Base-by-base conservation (phyloP, 192 early-diverging fungal genomes). In the Chytriomyces sp. region DNA sequence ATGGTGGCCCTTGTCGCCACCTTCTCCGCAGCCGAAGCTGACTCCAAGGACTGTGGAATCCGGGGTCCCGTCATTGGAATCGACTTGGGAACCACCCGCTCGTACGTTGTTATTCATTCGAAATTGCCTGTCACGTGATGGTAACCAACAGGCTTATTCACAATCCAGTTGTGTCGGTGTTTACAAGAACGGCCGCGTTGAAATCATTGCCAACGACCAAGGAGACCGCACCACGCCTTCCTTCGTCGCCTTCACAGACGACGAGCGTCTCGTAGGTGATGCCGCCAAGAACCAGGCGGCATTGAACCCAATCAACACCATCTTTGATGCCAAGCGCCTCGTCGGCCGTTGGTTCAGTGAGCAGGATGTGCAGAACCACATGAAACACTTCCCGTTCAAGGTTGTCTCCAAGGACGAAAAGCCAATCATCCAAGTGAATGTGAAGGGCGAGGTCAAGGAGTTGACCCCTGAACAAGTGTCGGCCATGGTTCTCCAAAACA, bases 171-270 rank as follows among this genome's bases (percentile, higher is more conserved):
- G 96, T 86, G 95, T 97, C 26, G 96, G 92, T 80, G 93, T 98
- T 62, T 94, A 89, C 88, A 91, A 94, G 89, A 92, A 97, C 85
- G 95, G 93, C 68, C 90, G 91, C 71, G 96, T 99, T 68, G 97
- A 99, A 85, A 97, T 99, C 84, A 95, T 98, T 79, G 94, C 96
- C 75, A 96, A 98, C 91, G 96, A 98, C 82, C 94, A 96, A 82
- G 95, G 95, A 80, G 86, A 94, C 88, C 94, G 95, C 84, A 96
- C 95, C 79, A 97, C 94, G 47, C 94, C 95, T n/a, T 97, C 95
- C 64, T 97, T 94, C 84, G 95, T 97, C 70, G 94, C 91, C 65
- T 97, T 97, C 79, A 94, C 94, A 70, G 90, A 96, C 66, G 91
- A 92, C 45, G 95, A 97, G 87, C 91, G 94, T 76, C 91, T 97